Evolutionary conservation across 2,329 filamentous ascomycete species (phyloP).

Genomic region (Xylaria digitata): DNA sequence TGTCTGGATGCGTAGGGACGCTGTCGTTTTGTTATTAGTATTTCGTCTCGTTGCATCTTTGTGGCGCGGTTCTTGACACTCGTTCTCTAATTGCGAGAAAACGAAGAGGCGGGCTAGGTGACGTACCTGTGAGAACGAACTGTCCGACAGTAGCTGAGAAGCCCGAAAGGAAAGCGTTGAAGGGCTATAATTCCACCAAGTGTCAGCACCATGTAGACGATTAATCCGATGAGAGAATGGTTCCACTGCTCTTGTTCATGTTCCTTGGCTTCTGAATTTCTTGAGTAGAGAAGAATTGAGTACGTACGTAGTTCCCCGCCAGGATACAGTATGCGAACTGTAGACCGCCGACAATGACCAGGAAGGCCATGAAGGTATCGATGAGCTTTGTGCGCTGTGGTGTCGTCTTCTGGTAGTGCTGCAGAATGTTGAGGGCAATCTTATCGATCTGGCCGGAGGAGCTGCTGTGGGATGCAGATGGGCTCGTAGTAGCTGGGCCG

Average conservation of each 20-base stretch:
- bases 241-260: neutral
- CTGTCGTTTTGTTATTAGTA: slow-evolving; percentile 53
- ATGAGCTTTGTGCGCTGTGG: slow-evolving; percentile 92
- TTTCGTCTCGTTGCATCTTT: neutral
- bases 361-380: slow-evolving; percentile 89
- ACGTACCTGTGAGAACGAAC: slow-evolving; percentile 90
- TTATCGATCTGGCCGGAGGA: slow-evolving; percentile 57
- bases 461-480: slow-evolving; percentile 44
- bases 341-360: slow-evolving; percentile 85
- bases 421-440: slow-evolving; percentile 76
- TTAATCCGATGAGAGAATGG: neutral
- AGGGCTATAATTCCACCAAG: slow-evolving; percentile 71
- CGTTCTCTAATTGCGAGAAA: neutral
- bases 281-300: slow-evolving; percentile 4
- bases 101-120: neutral
- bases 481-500: slow-evolving; percentile 38
- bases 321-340: slow-evolving; percentile 95
- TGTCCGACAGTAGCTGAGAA: slow-evolving; percentile 96
- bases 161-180: slow-evolving; percentile 97
- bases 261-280: neutral
- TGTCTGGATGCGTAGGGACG: slow-evolving; percentile 89
- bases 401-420: slow-evolving; percentile 82
- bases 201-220: slow-evolving; percentile 16
- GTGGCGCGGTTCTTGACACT: neutral
- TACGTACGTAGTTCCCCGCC: slow-evolving; percentile 91